Evolutionary conservation across 805 yeast species (phyloP).

Genomic region (Saccharomycopsis oosterbeekiorum): DNA sequence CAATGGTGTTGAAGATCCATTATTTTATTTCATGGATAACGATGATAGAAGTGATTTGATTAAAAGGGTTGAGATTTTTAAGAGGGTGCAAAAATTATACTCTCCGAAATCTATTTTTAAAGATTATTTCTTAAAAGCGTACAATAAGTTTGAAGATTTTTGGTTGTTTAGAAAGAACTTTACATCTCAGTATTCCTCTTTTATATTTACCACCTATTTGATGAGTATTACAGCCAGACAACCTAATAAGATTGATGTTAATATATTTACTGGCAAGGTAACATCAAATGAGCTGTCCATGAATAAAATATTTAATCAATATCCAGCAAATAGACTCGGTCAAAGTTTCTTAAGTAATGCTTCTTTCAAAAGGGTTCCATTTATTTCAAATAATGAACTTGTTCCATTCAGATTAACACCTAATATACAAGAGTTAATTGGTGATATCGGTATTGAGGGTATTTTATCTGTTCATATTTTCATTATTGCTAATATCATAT

Average conservation of each 20-base stretch:
- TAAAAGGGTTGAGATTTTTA: conserved; percentile 71
- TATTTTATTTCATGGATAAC: conserved; percentile 63
- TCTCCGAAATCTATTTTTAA: conserved; percentile 79
- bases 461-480: conserved; percentile 75
- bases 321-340: background rate
- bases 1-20: conserved; percentile 79
- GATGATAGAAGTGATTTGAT: conserved; percentile 26
- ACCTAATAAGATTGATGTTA: conserved; percentile 85
- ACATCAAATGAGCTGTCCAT: conserved; percentile 96
- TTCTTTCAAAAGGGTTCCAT: conserved; percentile 35
- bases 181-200: conserved; percentile 88
- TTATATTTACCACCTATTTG: conserved; percentile 86
- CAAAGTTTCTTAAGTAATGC: conserved; percentile 34
- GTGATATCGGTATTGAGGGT: conserved; percentile 88
- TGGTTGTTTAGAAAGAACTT: conserved; percentile 96
- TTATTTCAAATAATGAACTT: conserved; percentile 84
- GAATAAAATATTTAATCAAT: conserved; percentile 32
- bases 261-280: conserved; percentile 73
- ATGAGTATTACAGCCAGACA: conserved; percentile 87
- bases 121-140: conserved; percentile 62
- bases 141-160: conserved; percentile 79
- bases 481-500: conserved; percentile 75
- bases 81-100: conserved; percentile 72
- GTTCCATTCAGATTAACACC: conserved; percentile 97
- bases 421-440: conserved; percentile 84